Evolutionary conservation across 352 stramenopile genomes (phyloP), one percentile per base, ranked within the genome.

Genomic region (Phytophthora ramorum): DNA sequence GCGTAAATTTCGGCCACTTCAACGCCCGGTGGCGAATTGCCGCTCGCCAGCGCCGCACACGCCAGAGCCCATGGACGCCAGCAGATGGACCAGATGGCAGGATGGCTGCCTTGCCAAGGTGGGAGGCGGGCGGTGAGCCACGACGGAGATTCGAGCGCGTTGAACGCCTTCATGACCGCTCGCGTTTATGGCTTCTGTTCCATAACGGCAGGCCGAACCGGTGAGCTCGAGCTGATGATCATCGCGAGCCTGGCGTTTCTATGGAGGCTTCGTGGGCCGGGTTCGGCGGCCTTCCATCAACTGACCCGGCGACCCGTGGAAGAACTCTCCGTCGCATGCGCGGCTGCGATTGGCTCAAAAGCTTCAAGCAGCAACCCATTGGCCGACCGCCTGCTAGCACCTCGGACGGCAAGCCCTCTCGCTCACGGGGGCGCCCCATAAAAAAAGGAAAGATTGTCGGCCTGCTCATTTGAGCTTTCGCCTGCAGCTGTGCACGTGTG

Each of bases 391-490:
- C 43, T 13, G 8, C 16, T 0, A 32, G 24, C 14, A 8, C 20
- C 46, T 28, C 34, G 4, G 28, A 34, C 26, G 6, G 26, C 26
- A 34, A 12, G 28, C 7, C 28, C 34, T 16, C 34, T 20, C 26
- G 20, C 14, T 52, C n/a, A 8, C 8, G n/a, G 47, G 47, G n/a
- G 47, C 16, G 28, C 47, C 19, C 28, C 41, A 53, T 46, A 58
- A 68, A 68, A 71, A 71, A 78, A 73, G 59, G 70, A 75, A 72
- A 78, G 60, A 71, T 75, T 75, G 59, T 30, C 32, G 22, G 50
- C 46, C 64, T 71, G 71, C 62, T 86, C 83, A 91, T 91, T 91
- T 84, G 73, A 80, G 79, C 65, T 84, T 91, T 90, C 59, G 49
- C 78, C 64, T 64, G 71, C 40, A 66, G 75, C 77, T 65, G 73